Evolutionary conservation across 345 rosid genomes (phyloP), one percentile per base, ranked within the genome.

Genomic region (Adansonia digitata): DNA sequence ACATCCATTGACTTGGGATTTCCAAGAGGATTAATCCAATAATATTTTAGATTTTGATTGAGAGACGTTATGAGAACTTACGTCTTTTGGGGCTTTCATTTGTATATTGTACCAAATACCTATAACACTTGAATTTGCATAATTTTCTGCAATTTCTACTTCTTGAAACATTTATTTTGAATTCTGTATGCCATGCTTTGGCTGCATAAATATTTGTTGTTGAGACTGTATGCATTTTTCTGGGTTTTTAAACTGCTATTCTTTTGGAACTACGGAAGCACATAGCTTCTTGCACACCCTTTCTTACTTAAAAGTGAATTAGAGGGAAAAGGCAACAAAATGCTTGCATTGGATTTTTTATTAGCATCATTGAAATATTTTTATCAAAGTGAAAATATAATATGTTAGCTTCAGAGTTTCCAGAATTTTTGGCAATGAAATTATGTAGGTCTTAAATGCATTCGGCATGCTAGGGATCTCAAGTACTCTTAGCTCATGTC

Each of bases 1-100:
- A 56, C 55, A 71, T 77, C 31, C 40, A 76, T 49, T 86, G 59
- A 68, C 48, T 17, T 57, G 52, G 39, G 51, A 37, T 53, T 55
- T 57, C 67, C 34, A 7, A 37, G 64, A 72, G 51, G 39, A 24
- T 71, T 55, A 53, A 55, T 53, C 65, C 37, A 29, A 27, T 37
- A 55, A 71, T 37, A 35, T 53, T 37, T 24, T 51, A 71, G 51
- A 39, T 52, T 71, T 53, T 12, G 3, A 22, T n/a, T 35, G 51
- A 40, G 45, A 26, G 63, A 56, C 26, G n/a, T 56, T 24, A 7
- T 37, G 35, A 37, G 62, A 71, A 55, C 10, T 46, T 68, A 26
- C 7, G 3, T 68, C 72, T 68, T 61, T 27, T 14, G 17, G 70
- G 13, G 18, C 34, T 68, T 68, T 68, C 20, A 26, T 68, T 27